Conservation (phyloP, 768 basidiomycete species). For the Amanita muscaria region DNA sequence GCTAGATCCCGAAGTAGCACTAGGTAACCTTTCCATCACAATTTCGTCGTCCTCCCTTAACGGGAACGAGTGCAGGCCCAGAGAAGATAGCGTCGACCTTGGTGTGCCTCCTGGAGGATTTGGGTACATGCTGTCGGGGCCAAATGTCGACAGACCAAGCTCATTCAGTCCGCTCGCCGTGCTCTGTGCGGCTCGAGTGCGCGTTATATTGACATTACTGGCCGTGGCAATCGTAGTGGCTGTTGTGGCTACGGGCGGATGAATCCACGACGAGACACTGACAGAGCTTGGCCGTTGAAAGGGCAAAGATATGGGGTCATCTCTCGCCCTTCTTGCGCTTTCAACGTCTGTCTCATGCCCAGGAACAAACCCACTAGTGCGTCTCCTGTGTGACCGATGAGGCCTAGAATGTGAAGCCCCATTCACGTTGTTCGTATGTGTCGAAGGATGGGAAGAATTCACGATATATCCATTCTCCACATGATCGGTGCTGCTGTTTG, state of each 20-base stretch:
- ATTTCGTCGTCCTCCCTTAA: constrained; percentile 7
- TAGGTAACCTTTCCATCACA: constrained; percentile 5
- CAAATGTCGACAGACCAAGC: constrained; percentile 2
- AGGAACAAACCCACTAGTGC: not conserved
- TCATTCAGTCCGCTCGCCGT: not conserved
- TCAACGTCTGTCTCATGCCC: constrained; percentile 10
- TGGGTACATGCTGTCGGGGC: constrained; percentile 7
- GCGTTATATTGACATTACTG: not conserved
- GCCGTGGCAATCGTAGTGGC: constrained; percentile 4
- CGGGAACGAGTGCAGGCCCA: constrained; percentile 4
- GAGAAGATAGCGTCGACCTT: constrained; percentile 1
- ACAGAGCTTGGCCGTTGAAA: not conserved
- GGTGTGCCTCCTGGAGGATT: constrained; percentile 4
- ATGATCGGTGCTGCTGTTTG: constrained; percentile 1
- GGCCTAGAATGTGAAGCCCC: not conserved
- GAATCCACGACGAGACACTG: constrained; percentile 7
- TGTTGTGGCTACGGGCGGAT: not conserved
- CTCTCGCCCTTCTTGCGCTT: constrained; percentile 2
- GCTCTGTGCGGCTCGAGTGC: not conserved
- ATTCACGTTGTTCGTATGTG: not conserved
- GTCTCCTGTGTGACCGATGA: not conserved
- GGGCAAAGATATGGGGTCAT: not conserved
- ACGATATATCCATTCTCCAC: not conserved
- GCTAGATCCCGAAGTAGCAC: not conserved
- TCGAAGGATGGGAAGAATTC: not conserved